These are phyloP conservation scores for Pleurotus ostreatus DNA, from an alignment of 768 basidiomycete species.

Conservation along the genomic window DNA sequence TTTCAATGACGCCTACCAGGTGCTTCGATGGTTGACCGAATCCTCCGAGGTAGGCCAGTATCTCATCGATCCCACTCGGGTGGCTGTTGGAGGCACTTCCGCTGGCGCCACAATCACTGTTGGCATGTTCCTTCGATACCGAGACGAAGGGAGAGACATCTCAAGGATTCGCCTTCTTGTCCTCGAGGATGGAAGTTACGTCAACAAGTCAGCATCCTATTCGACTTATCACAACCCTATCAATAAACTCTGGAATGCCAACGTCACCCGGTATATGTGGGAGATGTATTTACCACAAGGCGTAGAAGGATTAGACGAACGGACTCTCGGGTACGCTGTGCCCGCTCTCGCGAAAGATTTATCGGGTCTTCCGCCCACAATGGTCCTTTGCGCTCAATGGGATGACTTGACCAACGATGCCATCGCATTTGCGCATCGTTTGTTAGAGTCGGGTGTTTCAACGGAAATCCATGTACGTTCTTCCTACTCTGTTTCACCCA, in stretches of 20 bases:
- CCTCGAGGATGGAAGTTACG: conserved; percentile 8
- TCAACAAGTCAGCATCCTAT: conserved; percentile 6
- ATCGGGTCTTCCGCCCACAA: conserved; percentile 2
- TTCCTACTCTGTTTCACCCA: background rate
- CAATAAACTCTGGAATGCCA: conserved; percentile 8
- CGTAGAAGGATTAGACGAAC: background rate
- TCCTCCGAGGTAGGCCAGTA: background rate
- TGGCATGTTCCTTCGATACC: conserved; percentile 9
- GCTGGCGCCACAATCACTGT: conserved; percentile 7
- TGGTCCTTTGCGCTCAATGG: conserved; percentile 10
- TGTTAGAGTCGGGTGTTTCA: conserved; percentile 6
- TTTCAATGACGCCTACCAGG: conserved; percentile 9
- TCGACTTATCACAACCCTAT: conserved; percentile 9
- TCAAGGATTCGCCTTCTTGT: conserved; percentile 5
- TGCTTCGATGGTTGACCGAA: conserved; percentile 5
- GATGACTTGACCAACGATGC: conserved; percentile 9
- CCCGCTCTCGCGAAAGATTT: conserved; percentile 8
- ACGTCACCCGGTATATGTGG: conserved; percentile 8
- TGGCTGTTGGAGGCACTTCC: conserved; percentile 6
- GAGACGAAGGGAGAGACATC: conserved; percentile 1
- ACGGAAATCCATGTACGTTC: conserved; percentile 9
- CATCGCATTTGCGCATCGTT: conserved; percentile 7
- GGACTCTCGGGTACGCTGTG: conserved; percentile 7
- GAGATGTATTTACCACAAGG: conserved; percentile 5
- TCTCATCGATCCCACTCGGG: conserved; percentile 3